Base-by-base conservation (phyloP, 352 stramenopile genomes). In the Globisporangium nagaii region DNA sequence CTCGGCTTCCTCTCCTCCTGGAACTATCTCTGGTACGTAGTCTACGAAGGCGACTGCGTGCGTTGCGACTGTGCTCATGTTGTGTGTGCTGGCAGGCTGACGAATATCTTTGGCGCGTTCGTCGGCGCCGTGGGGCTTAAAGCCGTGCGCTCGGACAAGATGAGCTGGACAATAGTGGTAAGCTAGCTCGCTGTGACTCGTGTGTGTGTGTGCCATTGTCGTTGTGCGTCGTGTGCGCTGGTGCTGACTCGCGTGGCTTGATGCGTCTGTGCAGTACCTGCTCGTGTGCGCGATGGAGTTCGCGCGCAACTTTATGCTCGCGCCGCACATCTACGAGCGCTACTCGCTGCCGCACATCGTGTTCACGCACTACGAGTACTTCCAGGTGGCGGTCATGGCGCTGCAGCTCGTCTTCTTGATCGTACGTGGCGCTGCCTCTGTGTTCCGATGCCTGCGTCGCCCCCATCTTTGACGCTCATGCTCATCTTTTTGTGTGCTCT, bases 111-210 rank as follows among this genome's bases (percentile, higher is more conserved):
- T 60, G 77, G 79, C 58, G 74, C 71, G 42, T 68, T 89, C 31
- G 77, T 88, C 28, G 83, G 83, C 0, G 52, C 77, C 51, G 69
- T 88, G 19, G 83, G 83, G 2, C 58, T 91, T 24, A 46, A 88
- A 37, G 80, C 83, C n/a, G 81, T 81, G 50, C 76, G 71, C 24
- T 87, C 79, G 0, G 83, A 93, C 44, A 77, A 83, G 55, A 80
- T 86, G 62, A 89, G 82, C 57, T 89, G 81, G 79, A 85, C 79
- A 20, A 50, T 90, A 35, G 75, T 93, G 67, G 79, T 87, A 48
- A 56, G 79, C 69, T 42, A 17, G 10, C n/a, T 50, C 31, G 31
- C 9, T 48, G 19, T 36, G 24, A 32, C 17, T n/a, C n/a, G 7
- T 37, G 17, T 56, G 34, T 12, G 12, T 24, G 7, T n/a, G 24